A percentile compares a stretch with the other conserved stretches of the same genome.
phyloP scores from a whole-genome alignment of 306 rosid species.

The Cicer bijugum region DNA sequence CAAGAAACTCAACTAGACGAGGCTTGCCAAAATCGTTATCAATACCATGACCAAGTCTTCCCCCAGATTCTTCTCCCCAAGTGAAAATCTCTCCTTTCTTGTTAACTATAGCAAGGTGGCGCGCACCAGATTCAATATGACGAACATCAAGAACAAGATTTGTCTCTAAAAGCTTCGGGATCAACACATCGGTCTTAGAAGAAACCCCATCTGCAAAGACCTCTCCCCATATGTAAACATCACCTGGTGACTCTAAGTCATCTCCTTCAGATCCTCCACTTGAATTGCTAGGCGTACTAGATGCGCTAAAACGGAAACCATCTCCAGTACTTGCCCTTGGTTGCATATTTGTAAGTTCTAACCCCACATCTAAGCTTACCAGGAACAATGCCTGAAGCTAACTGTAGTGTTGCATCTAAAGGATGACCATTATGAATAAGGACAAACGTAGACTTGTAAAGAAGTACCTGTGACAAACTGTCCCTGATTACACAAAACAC shows the following conservation, averaged over 20 bases:
- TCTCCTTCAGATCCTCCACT: slow-evolving; percentile 80
- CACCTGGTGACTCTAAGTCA: slow-evolving; percentile 75
- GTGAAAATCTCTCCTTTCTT: slow-evolving; percentile 88
- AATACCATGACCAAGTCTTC: slow-evolving; percentile 84
- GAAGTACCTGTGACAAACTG: neutral
- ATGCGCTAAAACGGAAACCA: slow-evolving; percentile 68
- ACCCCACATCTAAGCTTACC: slow-evolving; percentile 66
- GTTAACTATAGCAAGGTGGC: slow-evolving; percentile 74
- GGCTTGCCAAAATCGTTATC: slow-evolving; percentile 65
- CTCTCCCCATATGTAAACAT: slow-evolving; percentile 87
- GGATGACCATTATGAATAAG: slow-evolving; percentile 47
- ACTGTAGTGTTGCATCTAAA: slow-evolving; percentile 51
- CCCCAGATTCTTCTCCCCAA: slow-evolving; percentile 98
- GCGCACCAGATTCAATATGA: slow-evolving; percentile 70
- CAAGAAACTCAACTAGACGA: slow-evolving; percentile 63
- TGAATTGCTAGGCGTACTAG: slow-evolving; percentile 69
- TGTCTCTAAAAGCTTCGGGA: slow-evolving; percentile 76
- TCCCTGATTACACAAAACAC: slow-evolving; percentile 30
- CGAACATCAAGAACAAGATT: slow-evolving; percentile 73
- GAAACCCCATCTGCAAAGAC: slow-evolving; percentile 64
- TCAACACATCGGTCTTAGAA: slow-evolving; percentile 59
- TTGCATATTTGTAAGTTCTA: slow-evolving; percentile 71
- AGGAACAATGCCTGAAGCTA: slow-evolving; percentile 46
- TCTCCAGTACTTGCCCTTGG: slow-evolving; percentile 71
- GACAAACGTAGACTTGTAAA: slow-evolving; percentile 39